phyloP scores from a whole-genome alignment of 371 early-diverging fungal genomes.

The Entomophthora muscae region DNA sequence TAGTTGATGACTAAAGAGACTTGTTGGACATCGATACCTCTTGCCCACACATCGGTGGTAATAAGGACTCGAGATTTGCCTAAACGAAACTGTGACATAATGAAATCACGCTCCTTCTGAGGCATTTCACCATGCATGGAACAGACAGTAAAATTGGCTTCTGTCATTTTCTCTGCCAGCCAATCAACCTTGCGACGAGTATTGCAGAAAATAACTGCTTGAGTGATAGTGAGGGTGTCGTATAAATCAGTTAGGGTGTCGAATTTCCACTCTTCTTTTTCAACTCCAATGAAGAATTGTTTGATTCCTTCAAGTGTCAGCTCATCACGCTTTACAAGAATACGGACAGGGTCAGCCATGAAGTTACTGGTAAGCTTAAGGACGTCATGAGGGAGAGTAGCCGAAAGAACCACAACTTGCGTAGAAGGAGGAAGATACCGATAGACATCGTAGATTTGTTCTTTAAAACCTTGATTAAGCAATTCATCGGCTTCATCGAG shows the following conservation, averaged over 20 bases:
- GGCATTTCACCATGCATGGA: conserved; percentile 98
- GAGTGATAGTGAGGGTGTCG: conserved; percentile 89
- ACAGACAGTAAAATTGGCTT: conserved; percentile 89
- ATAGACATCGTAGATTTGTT: conserved; percentile 97
- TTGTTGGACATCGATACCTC: conserved; percentile 97
- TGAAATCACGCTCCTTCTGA: conserved; percentile 76
- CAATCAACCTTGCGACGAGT: conserved; percentile 96
- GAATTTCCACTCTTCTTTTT: conserved; percentile 90
- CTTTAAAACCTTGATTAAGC: conserved; percentile 95
- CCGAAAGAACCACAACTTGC: conserved; percentile 97
- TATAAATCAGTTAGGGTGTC: conserved; percentile 94
- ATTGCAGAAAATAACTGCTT: conserved; percentile 99
- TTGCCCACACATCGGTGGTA: conserved; percentile 88
- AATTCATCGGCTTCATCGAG: conserved; percentile 99
- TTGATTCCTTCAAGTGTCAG: conserved; percentile 99
- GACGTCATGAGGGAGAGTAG: conserved; percentile 95
- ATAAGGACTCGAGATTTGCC: conserved; percentile 79
- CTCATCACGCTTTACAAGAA: conserved; percentile 99
- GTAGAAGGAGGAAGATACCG: conserved; percentile 77
- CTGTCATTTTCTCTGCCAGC: conserved; percentile 88
- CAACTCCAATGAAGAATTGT: conserved; percentile 97
- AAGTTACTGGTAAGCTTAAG: conserved; percentile 94
- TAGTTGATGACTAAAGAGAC: conserved; percentile 92
- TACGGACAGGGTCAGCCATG: conserved; percentile 94
- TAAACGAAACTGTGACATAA: conserved; percentile 83